These are phyloP conservation scores for Thelephora ganbajun DNA, from an alignment of 768 basidiomycete species.

Conservation along the genomic window DNA sequence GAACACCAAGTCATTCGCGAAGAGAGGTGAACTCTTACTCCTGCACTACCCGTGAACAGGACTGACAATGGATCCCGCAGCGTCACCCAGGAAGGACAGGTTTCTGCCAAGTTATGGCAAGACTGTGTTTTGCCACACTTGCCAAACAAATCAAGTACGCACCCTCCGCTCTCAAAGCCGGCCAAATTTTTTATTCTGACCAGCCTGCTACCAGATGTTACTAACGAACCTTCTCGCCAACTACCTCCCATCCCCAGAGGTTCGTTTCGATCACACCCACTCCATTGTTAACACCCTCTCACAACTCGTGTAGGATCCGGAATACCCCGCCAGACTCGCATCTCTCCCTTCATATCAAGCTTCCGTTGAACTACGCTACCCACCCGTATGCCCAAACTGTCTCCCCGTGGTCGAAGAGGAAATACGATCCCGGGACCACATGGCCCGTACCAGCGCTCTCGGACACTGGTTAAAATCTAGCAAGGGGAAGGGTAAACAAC, in stretches of 20 bases:
- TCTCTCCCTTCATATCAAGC: constrained; percentile 58
- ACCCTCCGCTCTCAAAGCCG: too few species aligned
- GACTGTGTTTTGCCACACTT: constrained; percentile 71
- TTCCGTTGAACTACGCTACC: constrained; percentile 71
- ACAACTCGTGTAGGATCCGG: constrained; percentile 42
- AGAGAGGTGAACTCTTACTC: constrained; percentile 34
- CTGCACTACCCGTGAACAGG: neutral
- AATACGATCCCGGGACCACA: constrained; percentile 62
- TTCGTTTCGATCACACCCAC: constrained; percentile 23
- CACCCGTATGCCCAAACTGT: constrained; percentile 71
- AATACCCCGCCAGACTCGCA: constrained; percentile 48
- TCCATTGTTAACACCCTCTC: constrained; percentile 2
- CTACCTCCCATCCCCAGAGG: constrained; percentile 71
- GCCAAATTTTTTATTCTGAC: too few species aligned
- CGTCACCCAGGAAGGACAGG: constrained; percentile 54
- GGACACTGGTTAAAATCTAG: constrained; percentile 56
- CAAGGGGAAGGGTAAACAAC: constrained; percentile 48
- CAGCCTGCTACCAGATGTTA: constrained; percentile 50
- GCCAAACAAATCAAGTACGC: constrained; percentile 44
- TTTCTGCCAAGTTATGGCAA: constrained; percentile 46
- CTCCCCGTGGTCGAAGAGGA: constrained; percentile 71
- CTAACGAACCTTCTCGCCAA: constrained; percentile 78
- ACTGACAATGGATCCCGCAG: constrained; percentile 21
- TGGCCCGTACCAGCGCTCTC: constrained; percentile 69
- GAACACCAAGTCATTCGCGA: constrained; percentile 56